Conservation (phyloP, 768 basidiomycete genomes). For the Mycena kentingensis region DNA sequence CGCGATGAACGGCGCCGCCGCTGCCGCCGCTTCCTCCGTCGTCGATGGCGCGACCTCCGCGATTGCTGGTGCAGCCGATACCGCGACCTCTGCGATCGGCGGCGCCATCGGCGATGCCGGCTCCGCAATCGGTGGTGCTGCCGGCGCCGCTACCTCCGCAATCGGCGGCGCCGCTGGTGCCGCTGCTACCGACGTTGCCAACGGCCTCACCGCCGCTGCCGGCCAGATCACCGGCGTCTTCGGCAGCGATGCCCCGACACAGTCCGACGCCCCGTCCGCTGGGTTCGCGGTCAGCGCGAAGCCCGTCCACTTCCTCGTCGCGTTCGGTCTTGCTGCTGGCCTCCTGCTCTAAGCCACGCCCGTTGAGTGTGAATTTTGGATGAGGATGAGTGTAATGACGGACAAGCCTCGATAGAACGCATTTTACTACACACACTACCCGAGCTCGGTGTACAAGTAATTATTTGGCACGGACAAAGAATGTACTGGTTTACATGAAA, state of each 20-base stretch:
- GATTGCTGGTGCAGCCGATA: not conserved
- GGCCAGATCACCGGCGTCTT: too few species aligned
- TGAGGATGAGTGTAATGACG: not conserved
- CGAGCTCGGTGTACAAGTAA: slow-evolving; percentile 12
- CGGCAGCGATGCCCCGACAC: not conserved
- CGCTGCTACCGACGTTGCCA: slow-evolving; percentile 1
- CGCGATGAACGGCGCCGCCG: slow-evolving; percentile 7
- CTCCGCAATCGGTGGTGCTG: not conserved
- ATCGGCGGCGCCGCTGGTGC: not conserved
- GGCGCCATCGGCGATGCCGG: not conserved
- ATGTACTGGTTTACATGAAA: slow-evolving; percentile 26
- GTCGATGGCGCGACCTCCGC: slow-evolving; percentile 2
- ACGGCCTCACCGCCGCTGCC: slow-evolving; percentile 4
- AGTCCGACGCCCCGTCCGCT: not conserved
- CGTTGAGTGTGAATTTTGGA: not conserved
- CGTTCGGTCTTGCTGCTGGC: slow-evolving; percentile 8
- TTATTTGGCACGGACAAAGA: slow-evolving; percentile 18
- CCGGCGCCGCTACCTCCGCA: slow-evolving; percentile 5
- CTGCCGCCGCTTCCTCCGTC: slow-evolving; percentile 14
- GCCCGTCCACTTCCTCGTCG: slow-evolving; percentile 14
- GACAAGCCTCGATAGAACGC: slow-evolving; percentile 9
- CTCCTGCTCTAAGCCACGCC: slow-evolving; percentile 17
- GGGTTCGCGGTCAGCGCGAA: not conserved
- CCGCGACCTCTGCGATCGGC: slow-evolving; percentile 1
- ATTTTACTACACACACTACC: not conserved